phyloP scores from a whole-genome alignment of 2,329 filamentous ascomycete genomes.

The Sporothrix inflata region DNA sequence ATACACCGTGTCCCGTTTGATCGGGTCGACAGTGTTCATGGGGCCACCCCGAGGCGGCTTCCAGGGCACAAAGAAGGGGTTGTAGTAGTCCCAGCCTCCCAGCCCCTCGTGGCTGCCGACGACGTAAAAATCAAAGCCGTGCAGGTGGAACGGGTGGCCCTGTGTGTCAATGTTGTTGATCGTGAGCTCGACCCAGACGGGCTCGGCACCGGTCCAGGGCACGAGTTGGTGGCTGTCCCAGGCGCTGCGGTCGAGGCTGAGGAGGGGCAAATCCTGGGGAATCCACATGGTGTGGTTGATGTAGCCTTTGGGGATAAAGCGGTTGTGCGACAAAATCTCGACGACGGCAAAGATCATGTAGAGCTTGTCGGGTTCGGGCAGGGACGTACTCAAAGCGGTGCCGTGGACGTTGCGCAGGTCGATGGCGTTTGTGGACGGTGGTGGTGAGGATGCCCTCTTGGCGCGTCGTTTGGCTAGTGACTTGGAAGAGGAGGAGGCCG shows the following conservation, averaged over 20 bases:
- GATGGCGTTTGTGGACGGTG: not conserved
- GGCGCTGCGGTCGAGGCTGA: constrained; percentile 28
- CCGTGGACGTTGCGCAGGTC: constrained; percentile 32
- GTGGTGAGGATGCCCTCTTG: not conserved
- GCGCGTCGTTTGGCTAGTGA: not conserved
- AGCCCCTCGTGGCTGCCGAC: constrained; percentile 32
- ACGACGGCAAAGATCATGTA: constrained; percentile 36
- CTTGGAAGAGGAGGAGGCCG: not conserved
- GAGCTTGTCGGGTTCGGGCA: constrained; percentile 30
- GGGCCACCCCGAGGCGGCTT: constrained; percentile 33
- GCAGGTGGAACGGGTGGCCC: constrained; percentile 38
- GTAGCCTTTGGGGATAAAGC: constrained; percentile 34
- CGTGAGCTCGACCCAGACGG: constrained; percentile 36
- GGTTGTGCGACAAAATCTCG: constrained; percentile 34
- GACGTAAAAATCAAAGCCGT: constrained; percentile 38
- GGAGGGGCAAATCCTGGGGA: constrained; percentile 33
- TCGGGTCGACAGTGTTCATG: constrained; percentile 32
- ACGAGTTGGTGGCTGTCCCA: constrained; percentile 37
- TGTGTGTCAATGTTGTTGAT: constrained; percentile 38
- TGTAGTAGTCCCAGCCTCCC: constrained; percentile 39
- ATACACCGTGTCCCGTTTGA: constrained; percentile 37
- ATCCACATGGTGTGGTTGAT: constrained; percentile 37
- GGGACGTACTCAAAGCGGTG: not conserved
- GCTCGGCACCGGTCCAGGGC: constrained; percentile 34
- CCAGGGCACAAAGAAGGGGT: constrained; percentile 34